These are phyloP conservation scores for Trichosporon ovoides DNA, from an alignment of 1,284 basidiomycete species.

Conservation along the genomic window DNA sequence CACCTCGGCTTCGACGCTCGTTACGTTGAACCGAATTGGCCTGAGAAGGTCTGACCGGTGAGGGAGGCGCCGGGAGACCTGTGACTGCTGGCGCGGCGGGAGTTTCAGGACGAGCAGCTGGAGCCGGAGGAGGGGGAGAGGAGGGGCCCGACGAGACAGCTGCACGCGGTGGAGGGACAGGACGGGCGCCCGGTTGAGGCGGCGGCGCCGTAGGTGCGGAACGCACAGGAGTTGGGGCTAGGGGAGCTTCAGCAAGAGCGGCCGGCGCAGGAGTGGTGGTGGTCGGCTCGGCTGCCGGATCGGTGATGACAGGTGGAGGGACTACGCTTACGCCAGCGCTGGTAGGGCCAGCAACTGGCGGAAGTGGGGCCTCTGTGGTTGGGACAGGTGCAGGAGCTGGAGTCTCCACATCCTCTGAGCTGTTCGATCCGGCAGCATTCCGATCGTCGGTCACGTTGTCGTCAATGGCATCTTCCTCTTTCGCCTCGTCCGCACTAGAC, in stretches of 20 bases:
- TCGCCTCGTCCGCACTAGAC: neutral
- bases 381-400: neutral
- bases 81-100: neutral
- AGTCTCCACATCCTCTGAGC: neutral
- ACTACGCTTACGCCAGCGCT: neutral
- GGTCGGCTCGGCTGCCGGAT: neutral
- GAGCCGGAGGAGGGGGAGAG: slow-evolving; percentile 1
- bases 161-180: neutral
- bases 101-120: neutral
- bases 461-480: no score
- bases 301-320: neutral
- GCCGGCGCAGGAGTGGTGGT: neutral
- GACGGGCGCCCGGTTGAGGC: neutral
- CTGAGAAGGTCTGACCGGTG: neutral
- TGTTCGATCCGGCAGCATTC: neutral
- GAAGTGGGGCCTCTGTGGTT: neutral
- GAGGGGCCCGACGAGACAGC: neutral
- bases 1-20: neutral
- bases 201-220: neutral
- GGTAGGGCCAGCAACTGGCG: neutral
- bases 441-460: neutral
- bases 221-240: neutral
- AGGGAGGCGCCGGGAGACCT: neutral
- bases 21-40: neutral
- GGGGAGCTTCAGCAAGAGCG: neutral